These are phyloP conservation scores for Sungouiozyma ichnusensis DNA, from an alignment of 805 yeast species.

Conservation along the genomic window DNA sequence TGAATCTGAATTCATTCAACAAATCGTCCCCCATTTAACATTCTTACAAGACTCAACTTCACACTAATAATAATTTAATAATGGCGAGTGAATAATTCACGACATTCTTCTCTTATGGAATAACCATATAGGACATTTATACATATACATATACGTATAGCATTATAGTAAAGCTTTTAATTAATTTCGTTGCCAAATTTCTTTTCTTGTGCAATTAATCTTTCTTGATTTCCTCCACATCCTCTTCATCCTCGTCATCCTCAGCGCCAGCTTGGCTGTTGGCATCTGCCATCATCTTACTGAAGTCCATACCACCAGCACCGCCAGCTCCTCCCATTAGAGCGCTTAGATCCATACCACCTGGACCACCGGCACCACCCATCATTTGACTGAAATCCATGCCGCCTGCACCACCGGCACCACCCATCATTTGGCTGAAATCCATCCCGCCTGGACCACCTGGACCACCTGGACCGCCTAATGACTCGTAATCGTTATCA, in stretches of 20 bases:
- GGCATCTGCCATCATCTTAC: conserved; percentile 1
- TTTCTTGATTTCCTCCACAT: conserved; percentile 1
- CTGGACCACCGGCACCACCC: conserved; percentile 30
- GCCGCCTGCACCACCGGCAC: conserved; percentile 30
- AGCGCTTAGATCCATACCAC: conserved; percentile 15
- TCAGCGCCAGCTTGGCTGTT: conserved; percentile 3
- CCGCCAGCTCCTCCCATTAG: conserved; percentile 24
- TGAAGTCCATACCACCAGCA: conserved; percentile 10
- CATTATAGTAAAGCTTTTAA: not conserved
- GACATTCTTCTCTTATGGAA: no score
- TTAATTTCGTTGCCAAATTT: not conserved
- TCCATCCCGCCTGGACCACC: conserved; percentile 24
- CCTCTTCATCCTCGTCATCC: conserved; percentile 5
- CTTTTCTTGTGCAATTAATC: not conserved
- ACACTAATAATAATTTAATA: not conserved
- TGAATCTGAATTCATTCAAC: conserved; percentile 15
- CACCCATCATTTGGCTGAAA: conserved; percentile 29
- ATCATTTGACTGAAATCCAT: conserved; percentile 16
- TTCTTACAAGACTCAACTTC: conserved; percentile 1
- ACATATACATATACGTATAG: not conserved
- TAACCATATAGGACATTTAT: no score
- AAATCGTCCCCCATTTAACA: conserved; percentile 1
- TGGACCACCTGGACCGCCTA: conserved; percentile 31
- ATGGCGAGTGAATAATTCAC: no score
- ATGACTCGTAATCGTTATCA: conserved; percentile 30